These are phyloP conservation scores for Auriscalpium vulgare DNA, from an alignment of 768 basidiomycete genomes.

Conservation along the genomic window DNA sequence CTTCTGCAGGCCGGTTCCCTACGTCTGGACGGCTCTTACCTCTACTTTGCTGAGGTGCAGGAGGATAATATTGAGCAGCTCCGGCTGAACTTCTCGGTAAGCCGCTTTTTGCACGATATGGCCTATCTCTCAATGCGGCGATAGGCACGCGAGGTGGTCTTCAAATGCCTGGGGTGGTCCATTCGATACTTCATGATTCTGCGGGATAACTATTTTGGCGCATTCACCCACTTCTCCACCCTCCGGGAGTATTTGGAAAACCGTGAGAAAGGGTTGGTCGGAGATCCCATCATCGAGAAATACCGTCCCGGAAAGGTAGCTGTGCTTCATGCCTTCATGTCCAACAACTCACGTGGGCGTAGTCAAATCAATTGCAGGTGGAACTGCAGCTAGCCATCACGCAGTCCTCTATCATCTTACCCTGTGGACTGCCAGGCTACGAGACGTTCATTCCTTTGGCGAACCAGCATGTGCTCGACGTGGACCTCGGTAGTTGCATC, in stretches of 20 bases:
- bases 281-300: conserved; percentile 76
- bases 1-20: conserved; percentile 54
- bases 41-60: conserved; percentile 58
- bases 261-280: conserved; percentile 50
- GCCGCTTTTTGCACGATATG: conserved; percentile 15
- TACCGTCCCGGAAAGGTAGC: conserved; percentile 74
- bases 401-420: conserved; percentile 50
- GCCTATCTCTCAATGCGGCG: background rate
- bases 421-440: conserved; percentile 61
- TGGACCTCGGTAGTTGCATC: conserved; percentile 45
- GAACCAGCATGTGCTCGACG: conserved; percentile 19
- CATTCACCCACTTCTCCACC: conserved; percentile 89
- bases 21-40: conserved; percentile 60
- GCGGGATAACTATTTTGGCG: conserved; percentile 90
- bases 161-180: conserved; percentile 80
- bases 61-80: conserved; percentile 75
- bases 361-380: conserved; percentile 83
- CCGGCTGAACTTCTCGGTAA: conserved; percentile 55
- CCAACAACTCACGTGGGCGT: background rate
- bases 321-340: background rate
- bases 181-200: conserved; percentile 83
- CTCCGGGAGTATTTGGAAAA: conserved; percentile 78
- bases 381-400: conserved; percentile 47
- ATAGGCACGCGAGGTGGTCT: conserved; percentile 46
- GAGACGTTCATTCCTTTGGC: conserved; percentile 27